These are phyloP conservation scores for Lepiota brunneoincarnata DNA, from an alignment of 768 basidiomycete genomes.

Conservation along the genomic window DNA sequence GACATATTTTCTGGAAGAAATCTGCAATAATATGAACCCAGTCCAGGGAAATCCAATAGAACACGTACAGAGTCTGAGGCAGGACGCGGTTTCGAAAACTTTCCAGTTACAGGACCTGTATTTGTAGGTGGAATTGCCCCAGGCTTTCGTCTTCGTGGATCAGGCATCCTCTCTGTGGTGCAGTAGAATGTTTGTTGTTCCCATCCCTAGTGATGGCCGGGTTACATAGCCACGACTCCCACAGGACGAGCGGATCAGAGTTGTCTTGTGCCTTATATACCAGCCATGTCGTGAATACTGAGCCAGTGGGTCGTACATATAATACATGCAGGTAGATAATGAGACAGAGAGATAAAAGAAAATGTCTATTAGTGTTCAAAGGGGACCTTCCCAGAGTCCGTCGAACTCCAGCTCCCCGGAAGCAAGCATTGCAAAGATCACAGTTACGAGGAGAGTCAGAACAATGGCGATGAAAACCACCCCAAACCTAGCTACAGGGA, in stretches of 20 bases:
- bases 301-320: neutral
- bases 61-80: neutral
- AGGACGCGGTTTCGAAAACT: neutral
- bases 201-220: neutral
- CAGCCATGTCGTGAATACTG: too few relatives aligned
- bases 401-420: constrained; percentile 22
- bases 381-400: neutral
- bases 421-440: constrained; percentile 43
- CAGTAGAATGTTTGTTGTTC: neutral
- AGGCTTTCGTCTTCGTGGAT: constrained; percentile 2
- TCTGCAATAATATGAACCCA: neutral
- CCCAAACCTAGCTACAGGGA: constrained; percentile 51
- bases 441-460: constrained; percentile 36
- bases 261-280: neutral
- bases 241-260: neutral
- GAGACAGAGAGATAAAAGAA: too few relatives aligned
- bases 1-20: neutral
- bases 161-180: neutral
- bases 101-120: neutral
- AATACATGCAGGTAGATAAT: neutral
- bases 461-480: constrained; percentile 36
- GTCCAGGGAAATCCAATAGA: neutral
- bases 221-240: constrained; percentile 12
- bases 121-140: neutral
- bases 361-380: too few relatives aligned